phyloP scores from a whole-genome alignment of 805 yeast genomes.

The Schwanniomyces yamadae region DNA sequence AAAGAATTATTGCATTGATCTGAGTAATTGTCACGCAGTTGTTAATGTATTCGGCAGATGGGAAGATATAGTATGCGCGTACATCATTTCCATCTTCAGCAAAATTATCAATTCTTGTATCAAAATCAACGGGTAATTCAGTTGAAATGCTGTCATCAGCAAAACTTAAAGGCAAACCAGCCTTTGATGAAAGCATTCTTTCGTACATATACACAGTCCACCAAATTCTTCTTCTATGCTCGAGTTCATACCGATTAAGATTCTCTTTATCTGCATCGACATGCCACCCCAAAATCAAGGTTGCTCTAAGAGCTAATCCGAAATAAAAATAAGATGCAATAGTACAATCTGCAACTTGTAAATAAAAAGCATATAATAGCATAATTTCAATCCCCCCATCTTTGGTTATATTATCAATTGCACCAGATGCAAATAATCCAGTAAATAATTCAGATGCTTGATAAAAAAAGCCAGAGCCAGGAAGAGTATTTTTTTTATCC shows the following conservation, averaged over 20 bases:
- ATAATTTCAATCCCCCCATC: constrained; percentile 81
- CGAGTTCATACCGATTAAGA: constrained; percentile 51
- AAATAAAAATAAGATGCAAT: constrained; percentile 79
- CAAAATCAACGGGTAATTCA: constrained; percentile 71
- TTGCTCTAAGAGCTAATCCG: constrained; percentile 71
- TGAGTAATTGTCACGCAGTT: constrained; percentile 78
- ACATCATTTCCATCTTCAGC: constrained; percentile 50
- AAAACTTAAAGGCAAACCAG: constrained; percentile 75
- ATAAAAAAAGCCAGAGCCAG: constrained; percentile 76
- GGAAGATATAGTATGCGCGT: constrained; percentile 64
- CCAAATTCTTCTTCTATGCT: constrained; percentile 50
- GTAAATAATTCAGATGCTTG: constrained; percentile 80
- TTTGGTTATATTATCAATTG: constrained; percentile 71
- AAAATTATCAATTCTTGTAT: constrained; percentile 46
- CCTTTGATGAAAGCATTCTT: constrained; percentile 78
- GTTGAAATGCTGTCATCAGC: constrained; percentile 82
- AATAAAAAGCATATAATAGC: constrained; percentile 70
- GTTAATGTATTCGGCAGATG: constrained; percentile 73
- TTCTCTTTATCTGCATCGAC: constrained; percentile 74
- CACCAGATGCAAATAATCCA: constrained; percentile 75
- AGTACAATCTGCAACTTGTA: constrained; percentile 83
- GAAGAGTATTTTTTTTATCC: constrained; percentile 47
- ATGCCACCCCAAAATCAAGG: constrained; percentile 74
- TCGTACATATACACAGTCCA: constrained; percentile 53
- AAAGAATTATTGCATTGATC: constrained; percentile 70